These are phyloP conservation scores for Pichia sorboxylosa DNA, from an alignment of 1,139 yeast genomes.

Conservation along the genomic window DNA sequence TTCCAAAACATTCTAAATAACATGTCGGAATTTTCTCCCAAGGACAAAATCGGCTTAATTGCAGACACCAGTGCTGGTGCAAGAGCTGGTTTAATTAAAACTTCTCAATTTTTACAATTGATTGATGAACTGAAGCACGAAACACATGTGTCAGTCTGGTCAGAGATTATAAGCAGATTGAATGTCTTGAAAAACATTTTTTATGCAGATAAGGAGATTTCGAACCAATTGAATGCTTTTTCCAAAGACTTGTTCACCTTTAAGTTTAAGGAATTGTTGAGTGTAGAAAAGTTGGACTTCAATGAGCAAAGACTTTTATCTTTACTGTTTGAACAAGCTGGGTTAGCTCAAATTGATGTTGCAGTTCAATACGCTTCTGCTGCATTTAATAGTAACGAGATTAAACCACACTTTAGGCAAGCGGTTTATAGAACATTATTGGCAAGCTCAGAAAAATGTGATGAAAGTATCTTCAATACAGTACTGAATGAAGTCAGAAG, in stretches of 20 bases:
- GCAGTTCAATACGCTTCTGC: conserved; percentile 36
- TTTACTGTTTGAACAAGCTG: conserved; percentile 40
- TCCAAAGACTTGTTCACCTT: conserved; percentile 30
- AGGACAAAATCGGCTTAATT: conserved; percentile 56
- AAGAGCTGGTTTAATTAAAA: conserved; percentile 43
- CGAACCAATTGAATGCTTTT: conserved; percentile 32
- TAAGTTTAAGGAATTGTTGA: conserved; percentile 30
- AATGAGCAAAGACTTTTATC: conserved; percentile 41
- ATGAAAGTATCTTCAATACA: conserved; percentile 34
- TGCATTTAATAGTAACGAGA: conserved; percentile 27
- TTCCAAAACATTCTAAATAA: conserved; percentile 36
- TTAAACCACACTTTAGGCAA: conserved; percentile 46
- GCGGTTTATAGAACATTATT: conserved; percentile 45
- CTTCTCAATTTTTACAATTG: conserved; percentile 39
- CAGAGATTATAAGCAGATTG: conserved; percentile 39
- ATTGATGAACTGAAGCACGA: conserved; percentile 33
- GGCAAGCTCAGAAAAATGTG: conserved; percentile 28
- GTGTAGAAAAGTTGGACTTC: conserved; percentile 23
- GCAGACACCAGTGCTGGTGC: conserved; percentile 56
- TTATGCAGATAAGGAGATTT: conserved; percentile 31
- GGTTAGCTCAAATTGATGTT: conserved; percentile 36
- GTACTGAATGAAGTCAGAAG: conserved; percentile 37
- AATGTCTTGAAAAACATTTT: conserved; percentile 34
- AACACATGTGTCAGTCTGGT: conserved; percentile 52
- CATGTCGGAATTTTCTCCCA: conserved; percentile 33